phyloP scores from a whole-genome alignment of 257 asterid genomes.

The Nicotiana obtusifolia region DNA sequence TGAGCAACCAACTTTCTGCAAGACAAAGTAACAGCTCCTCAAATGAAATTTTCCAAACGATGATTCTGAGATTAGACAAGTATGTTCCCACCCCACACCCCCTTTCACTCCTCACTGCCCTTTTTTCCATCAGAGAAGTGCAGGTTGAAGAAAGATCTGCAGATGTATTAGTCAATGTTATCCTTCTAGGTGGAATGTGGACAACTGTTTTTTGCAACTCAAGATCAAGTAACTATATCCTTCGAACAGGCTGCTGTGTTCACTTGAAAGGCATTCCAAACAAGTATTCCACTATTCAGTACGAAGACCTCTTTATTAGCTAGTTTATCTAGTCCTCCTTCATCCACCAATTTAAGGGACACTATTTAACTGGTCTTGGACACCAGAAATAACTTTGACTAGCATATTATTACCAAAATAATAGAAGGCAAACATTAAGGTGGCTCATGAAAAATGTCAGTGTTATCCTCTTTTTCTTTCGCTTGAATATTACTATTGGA shows the following conservation, averaged over 20 bases:
- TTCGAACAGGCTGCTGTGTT: not conserved
- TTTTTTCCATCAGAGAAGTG: not conserved
- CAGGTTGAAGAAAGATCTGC: not conserved
- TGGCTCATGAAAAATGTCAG: not conserved
- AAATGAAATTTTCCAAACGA: not conserved
- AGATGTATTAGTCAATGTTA: not conserved
- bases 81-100: not conserved
- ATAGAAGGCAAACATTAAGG: not conserved
- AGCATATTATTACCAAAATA: not conserved
- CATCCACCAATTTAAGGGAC: not conserved
- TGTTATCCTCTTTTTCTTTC: not conserved
- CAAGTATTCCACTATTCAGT: not conserved
- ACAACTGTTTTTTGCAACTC: not conserved
- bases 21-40: not conserved
- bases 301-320: not conserved
- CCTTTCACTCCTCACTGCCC: not conserved
- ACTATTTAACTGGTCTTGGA: not conserved
- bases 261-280: not conserved
- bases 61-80: not conserved
- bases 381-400: not conserved
- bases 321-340: not conserved
- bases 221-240: not conserved
- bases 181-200: not conserved
- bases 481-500: not conserved
- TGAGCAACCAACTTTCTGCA: conserved; percentile 68